Evolutionary conservation across 805 yeast genomes (phyloP).

Genomic region (Ogataea pilisensis): DNA sequence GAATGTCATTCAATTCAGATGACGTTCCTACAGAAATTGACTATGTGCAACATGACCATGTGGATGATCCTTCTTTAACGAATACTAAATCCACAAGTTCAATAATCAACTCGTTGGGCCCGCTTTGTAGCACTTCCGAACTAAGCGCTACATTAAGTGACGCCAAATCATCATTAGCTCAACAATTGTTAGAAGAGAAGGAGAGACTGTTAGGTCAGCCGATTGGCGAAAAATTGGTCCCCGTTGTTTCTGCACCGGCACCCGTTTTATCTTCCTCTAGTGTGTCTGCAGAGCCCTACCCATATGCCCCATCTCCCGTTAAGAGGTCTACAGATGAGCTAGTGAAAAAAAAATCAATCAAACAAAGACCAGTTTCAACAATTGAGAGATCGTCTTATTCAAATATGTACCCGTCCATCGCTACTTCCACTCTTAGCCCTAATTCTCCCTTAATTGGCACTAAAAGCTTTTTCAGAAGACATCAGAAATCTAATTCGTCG

Average conservation of each 20-base stretch:
- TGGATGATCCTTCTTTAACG: too few species aligned
- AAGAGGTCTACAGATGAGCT: conserved; percentile 4
- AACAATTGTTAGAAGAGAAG: not conserved
- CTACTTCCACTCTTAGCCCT: too few species aligned
- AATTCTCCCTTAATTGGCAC: conserved; percentile 35
- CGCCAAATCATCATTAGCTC: conserved; percentile 1
- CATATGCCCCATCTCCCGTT: not conserved
- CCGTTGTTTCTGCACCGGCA: conserved; percentile 35
- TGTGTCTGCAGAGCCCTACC: conserved; percentile 4
- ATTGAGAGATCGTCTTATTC: conserved; percentile 30
- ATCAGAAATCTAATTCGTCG: conserved; percentile 58
- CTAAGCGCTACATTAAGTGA: not conserved
- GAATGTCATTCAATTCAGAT: conserved; percentile 10
- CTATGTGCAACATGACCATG: too few species aligned
- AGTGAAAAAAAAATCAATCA: conserved; percentile 2
- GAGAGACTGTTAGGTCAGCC: not conserved
- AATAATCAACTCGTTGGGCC: not conserved
- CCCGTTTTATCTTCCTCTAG: not conserved
- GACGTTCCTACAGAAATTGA: too few species aligned
- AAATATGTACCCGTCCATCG: conserved; percentile 14
- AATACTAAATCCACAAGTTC: not conserved
- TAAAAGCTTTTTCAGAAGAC: conserved; percentile 56
- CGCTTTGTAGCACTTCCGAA: not conserved
- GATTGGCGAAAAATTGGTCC: conserved; percentile 29
- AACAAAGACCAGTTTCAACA: conserved; percentile 35